Percentiles rank a stretch among this genome's conserved stretches.
Evolutionary conservation across 2,329 filamentous ascomycete species (phyloP).

Genomic region (Leptodontidium sp.): DNA sequence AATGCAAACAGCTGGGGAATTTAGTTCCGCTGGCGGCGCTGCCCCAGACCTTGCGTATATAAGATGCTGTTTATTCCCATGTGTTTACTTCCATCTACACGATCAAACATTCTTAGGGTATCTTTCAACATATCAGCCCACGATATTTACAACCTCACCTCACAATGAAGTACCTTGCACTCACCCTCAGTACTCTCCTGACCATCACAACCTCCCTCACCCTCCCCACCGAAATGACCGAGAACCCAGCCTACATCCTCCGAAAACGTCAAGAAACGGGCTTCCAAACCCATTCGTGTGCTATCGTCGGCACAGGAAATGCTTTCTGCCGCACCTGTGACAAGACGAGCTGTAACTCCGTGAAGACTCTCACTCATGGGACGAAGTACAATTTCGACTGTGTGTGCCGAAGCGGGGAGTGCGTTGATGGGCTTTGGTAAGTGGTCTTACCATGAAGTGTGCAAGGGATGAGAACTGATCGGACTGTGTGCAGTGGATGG

Average conservation of each 20-base stretch:
- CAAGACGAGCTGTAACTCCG: background rate
- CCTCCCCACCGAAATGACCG: background rate
- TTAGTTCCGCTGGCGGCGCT: background rate
- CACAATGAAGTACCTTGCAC: slow-evolving; percentile 10
- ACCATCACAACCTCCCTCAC: background rate
- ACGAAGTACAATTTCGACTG: slow-evolving; percentile 7
- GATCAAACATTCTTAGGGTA: background rate
- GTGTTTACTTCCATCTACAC: too few relatives aligned
- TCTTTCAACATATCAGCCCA: background rate
- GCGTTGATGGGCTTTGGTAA: slow-evolving; percentile 9
- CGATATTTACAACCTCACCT: background rate
- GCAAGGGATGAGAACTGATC: background rate
- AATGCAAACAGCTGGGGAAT: background rate
- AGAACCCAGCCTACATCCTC: slow-evolving; percentile 8
- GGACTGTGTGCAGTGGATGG: background rate
- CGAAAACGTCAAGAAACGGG: slow-evolving; percentile 14
- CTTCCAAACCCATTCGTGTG: background rate
- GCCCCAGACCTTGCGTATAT: slow-evolving; percentile 1
- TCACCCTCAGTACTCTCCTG: slow-evolving; percentile 4
- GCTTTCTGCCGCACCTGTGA: slow-evolving; percentile 6
- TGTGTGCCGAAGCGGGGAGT: slow-evolving; percentile 13
- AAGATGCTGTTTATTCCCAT: background rate
- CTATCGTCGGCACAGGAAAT: slow-evolving; percentile 13
- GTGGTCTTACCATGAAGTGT: background rate
- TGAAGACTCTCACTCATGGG: slow-evolving; percentile 8